A percentile compares a stretch with the other conserved stretches of the same genome.
Conservation (phyloP, 768 basidiomycete genomes). For the Zangia roseola region DNA sequence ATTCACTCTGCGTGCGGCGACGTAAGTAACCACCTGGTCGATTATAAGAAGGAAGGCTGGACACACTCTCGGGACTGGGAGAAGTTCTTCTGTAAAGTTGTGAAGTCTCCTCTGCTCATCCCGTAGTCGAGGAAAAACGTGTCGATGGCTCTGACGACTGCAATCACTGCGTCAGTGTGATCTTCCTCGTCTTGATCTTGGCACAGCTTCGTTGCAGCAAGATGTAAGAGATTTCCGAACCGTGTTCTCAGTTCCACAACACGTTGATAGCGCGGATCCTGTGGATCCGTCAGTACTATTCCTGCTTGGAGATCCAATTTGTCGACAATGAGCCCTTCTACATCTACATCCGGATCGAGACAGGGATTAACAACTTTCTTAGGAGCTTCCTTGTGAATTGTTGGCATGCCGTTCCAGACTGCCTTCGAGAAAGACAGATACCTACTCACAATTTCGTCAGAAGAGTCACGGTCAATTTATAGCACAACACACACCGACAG, state of each 20-base stretch:
- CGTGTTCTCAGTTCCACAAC: slow-evolving; percentile 55
- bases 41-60: background rate
- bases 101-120: slow-evolving; percentile 56
- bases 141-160: slow-evolving; percentile 71
- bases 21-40: background rate
- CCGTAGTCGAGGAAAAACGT: slow-evolving; percentile 73
- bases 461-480: background rate
- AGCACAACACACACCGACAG: slow-evolving; percentile 58
- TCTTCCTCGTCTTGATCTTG: slow-evolving; percentile 68
- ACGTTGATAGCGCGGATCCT: slow-evolving; percentile 71
- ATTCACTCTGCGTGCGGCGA: slow-evolving; percentile 45
- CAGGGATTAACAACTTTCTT: slow-evolving; percentile 60
- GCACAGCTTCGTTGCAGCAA: slow-evolving; percentile 63
- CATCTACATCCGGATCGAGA: slow-evolving; percentile 59
- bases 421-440: slow-evolving; percentile 70
- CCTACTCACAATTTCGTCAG: slow-evolving; percentile 32
- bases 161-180: slow-evolving; percentile 82
- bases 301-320: slow-evolving; percentile 70
- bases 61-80: slow-evolving; percentile 31
- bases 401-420: slow-evolving; percentile 76
- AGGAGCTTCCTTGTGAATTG: slow-evolving; percentile 55
- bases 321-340: slow-evolving; percentile 67
- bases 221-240: slow-evolving; percentile 67
- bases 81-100: slow-evolving; percentile 53
- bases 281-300: slow-evolving; percentile 68